Conservation (phyloP, 208 protist genomes). For the Trypanosoma cruzi region DNA sequence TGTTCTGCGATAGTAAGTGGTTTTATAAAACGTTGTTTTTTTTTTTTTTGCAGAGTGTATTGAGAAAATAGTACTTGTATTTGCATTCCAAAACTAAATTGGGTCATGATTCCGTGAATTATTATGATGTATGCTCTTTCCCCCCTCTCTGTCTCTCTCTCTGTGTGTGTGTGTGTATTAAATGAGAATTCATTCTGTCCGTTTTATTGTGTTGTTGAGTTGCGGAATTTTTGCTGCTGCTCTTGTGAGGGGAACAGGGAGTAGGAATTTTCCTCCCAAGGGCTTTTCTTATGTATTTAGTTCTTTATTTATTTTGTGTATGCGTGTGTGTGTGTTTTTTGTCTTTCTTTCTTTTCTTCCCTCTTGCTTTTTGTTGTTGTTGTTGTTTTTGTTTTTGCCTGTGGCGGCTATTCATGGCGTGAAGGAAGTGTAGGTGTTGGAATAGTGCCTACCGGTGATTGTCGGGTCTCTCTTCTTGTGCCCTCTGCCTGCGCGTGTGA, state of each 20-base stretch:
- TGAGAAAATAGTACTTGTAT: not conserved
- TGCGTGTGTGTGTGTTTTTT: no score
- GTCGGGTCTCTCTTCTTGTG: not conserved
- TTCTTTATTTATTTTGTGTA: no score
- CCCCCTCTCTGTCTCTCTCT: not conserved
- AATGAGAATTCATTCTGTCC: no score
- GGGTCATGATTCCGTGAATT: no score
- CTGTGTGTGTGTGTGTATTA: not conserved
- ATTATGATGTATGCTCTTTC: not conserved
- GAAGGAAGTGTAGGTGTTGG: constrained; percentile 1
- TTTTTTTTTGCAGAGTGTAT: not conserved
- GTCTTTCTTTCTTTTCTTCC: no score
- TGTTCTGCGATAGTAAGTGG: not conserved
- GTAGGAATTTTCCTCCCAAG: not conserved
- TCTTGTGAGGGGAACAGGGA: not conserved
- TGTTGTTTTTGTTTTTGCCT: not conserved
- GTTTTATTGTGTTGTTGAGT: not conserved
- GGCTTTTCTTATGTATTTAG: not conserved
- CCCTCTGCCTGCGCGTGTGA: not conserved
- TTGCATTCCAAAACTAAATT: no score
- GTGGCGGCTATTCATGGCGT: not conserved
- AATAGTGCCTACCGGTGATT: not conserved
- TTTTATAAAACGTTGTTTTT: not conserved
- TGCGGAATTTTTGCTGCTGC: not conserved
- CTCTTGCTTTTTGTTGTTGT: constrained; percentile 11